Evolutionary conservation across 352 stramenopile species (phyloP).

Genomic region (Halophytophthora polymorphica): DNA sequence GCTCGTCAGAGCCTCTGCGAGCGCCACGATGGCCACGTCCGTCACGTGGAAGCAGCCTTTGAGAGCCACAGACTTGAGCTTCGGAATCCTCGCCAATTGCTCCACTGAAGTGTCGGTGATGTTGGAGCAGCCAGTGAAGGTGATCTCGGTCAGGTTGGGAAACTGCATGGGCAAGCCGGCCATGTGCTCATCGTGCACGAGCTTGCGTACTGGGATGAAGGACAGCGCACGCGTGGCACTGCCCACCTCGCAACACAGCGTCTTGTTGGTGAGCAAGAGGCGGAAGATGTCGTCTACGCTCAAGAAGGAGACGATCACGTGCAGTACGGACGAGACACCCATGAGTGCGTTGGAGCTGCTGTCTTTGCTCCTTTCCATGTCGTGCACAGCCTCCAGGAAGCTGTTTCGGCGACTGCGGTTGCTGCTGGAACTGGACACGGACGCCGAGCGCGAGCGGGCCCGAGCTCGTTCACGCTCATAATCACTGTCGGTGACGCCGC

Average conservation of each 20-base stretch:
- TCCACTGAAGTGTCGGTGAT: constrained; percentile 50
- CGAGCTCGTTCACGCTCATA: constrained; percentile 1
- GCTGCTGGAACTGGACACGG: constrained; percentile 4
- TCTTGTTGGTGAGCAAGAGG: constrained; percentile 42
- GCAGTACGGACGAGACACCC: constrained; percentile 38
- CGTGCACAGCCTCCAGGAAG: constrained; percentile 19
- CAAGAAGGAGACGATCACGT: constrained; percentile 43
- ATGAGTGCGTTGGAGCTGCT: constrained; percentile 16
- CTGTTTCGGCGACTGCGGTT: constrained; percentile 11
- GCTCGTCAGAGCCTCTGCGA: constrained; percentile 18
- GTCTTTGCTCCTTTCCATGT: constrained; percentile 7
- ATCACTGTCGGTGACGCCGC: constrained; percentile 7
- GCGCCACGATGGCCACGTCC: constrained; percentile 33
- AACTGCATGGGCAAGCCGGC: constrained; percentile 39
- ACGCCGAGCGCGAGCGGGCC: constrained; percentile 11
- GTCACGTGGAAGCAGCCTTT: constrained; percentile 76
- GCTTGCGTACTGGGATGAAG: constrained; percentile 52
- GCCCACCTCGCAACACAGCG: constrained; percentile 42
- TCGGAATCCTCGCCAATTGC: constrained; percentile 32
- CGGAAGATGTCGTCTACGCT: constrained; percentile 53
- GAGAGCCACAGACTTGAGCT: constrained; percentile 40
- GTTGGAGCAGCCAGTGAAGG: constrained; percentile 60
- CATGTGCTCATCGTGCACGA: constrained; percentile 48
- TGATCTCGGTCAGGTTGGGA: constrained; percentile 44
- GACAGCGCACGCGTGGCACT: constrained; percentile 35